Evolutionary conservation across 345 rosid species (phyloP), one percentile per base, ranked within the genome.

Genomic region (Physaria fendleri): DNA sequence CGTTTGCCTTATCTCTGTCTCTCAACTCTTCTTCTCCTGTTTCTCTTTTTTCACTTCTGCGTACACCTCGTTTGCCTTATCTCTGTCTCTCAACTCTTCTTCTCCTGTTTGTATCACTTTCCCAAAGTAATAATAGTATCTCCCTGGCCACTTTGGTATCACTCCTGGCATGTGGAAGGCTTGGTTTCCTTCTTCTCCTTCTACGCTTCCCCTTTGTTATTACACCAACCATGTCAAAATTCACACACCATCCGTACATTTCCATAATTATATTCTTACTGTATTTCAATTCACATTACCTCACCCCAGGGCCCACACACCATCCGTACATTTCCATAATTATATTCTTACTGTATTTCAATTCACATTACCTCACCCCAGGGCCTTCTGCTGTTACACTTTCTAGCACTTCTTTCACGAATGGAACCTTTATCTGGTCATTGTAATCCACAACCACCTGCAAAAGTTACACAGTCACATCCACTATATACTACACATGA

Each of bases 131-230:
- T 63, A 87, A 72, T 91, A 91, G 62, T 82, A 81, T 49, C 85
- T 79, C 56, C 96, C 96, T 0, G 98, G 98, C 62, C 79, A 55
- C 60, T 82, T 91, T 28, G 98, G 98, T 64, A 74, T 24, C 30
- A 79, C 44, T 42, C 81, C 73, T 24, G 91, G 91, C n/a, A 75
- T 13, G 78, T 83, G 83, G 22, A 77, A 43, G 37, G 64, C 79
- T 69, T 85, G 95, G 61, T 82, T 77, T 43, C 77, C 82, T 34
- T 83, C 81, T 61, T 85, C 94, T 27, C 91, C 88, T 25, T 52
- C 59, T 20, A 64, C 69, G 55, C 71, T 73, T 30, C 57, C 68
- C 81, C 96, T 91, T 44, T 44, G 42, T 59, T 51, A 66, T 59
- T 51, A 66, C 50, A 68, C 50, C 37, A 50, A 64, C 41, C 52